Conservation (phyloP, 2,329 filamentous ascomycete species). For the Mollisiaceae sp. region DNA sequence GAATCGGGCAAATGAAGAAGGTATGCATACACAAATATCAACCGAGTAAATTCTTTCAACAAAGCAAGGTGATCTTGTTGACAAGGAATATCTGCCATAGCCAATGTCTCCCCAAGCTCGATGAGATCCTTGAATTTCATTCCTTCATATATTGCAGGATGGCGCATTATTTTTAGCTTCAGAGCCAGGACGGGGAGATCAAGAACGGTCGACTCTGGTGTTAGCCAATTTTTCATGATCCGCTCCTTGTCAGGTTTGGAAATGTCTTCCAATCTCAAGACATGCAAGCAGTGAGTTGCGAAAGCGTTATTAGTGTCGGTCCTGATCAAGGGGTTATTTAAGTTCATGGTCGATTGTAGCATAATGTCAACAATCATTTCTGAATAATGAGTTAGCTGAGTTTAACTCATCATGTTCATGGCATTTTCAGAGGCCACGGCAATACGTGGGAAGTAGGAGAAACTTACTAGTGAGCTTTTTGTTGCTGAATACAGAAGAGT, state of each 20-base stretch:
- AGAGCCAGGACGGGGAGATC: slow-evolving; percentile 48
- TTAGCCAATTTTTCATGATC: slow-evolving; percentile 46
- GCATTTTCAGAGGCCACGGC: neutral
- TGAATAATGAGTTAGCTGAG: slow-evolving; percentile 22
- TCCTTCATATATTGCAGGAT: slow-evolving; percentile 55
- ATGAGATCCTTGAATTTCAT: slow-evolving; percentile 47
- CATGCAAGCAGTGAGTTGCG: slow-evolving; percentile 36
- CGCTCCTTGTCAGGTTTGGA: slow-evolving; percentile 51
- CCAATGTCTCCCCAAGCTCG: slow-evolving; percentile 38
- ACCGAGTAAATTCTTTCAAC: slow-evolving; percentile 36
- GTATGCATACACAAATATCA: slow-evolving; percentile 36
- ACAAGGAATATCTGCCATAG: slow-evolving; percentile 15
- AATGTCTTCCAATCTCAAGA: slow-evolving; percentile 45
- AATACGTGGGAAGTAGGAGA: neutral
- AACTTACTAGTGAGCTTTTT: slow-evolving; percentile 33
- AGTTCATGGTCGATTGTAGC: slow-evolving; percentile 30
- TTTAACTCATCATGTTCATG: neutral
- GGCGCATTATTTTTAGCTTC: slow-evolving; percentile 54
- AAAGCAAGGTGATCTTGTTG: slow-evolving; percentile 27
- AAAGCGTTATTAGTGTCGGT: slow-evolving; percentile 31
- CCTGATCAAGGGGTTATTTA: slow-evolving; percentile 29
- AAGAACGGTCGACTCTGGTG: slow-evolving; percentile 22
- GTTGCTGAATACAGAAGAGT: slow-evolving; percentile 35
- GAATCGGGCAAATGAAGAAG: slow-evolving; percentile 9
- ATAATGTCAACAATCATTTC: slow-evolving; percentile 39